A percentile compares a stretch with the other conserved stretches of the same genome.
Evolutionary conservation across 2,329 filamentous ascomycete genomes (phyloP).

Genomic region (Parastagonospora avenae): DNA sequence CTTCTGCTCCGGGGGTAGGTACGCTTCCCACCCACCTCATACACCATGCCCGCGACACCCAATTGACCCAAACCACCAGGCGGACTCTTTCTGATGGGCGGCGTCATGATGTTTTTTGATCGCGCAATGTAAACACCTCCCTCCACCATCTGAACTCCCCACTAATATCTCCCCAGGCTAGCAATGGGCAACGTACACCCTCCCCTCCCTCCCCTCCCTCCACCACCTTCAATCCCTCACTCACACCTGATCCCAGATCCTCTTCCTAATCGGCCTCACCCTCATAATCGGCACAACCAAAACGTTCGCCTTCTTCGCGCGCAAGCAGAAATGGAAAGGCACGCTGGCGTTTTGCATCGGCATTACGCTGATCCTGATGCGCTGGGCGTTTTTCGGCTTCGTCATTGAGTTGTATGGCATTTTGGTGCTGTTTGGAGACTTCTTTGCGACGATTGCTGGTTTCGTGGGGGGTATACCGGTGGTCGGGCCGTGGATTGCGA

Average conservation of each 20-base stretch:
- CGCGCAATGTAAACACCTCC: slow-evolving; percentile 76
- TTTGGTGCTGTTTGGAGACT: slow-evolving; percentile 92
- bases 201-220: slow-evolving; percentile 1
- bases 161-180: slow-evolving; percentile 62
- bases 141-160: neutral
- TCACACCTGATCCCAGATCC: slow-evolving; percentile 65
- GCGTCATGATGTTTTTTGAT: slow-evolving; percentile 97
- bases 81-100: slow-evolving; percentile 91
- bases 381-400: slow-evolving; percentile 93
- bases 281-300: slow-evolving; percentile 94
- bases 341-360: slow-evolving; percentile 86
- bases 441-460: slow-evolving; percentile 86
- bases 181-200: slow-evolving; percentile 89
- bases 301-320: slow-evolving; percentile 91
- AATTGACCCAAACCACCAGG: slow-evolving; percentile 58
- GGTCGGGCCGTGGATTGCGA: slow-evolving; percentile 83
- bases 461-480: slow-evolving; percentile 86
- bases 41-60: slow-evolving; percentile 16
- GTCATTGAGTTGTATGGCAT: slow-evolving; percentile 91
- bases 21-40: slow-evolving; percentile 23
- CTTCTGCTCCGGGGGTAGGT: slow-evolving; percentile 96
- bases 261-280: slow-evolving; percentile 95
- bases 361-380: slow-evolving; percentile 81
- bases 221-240: slow-evolving; percentile 2
- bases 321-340: slow-evolving; percentile 89